phyloP scores from a whole-genome alignment of 2,329 filamentous ascomycete genomes.

The Penicillium sp. region DNA sequence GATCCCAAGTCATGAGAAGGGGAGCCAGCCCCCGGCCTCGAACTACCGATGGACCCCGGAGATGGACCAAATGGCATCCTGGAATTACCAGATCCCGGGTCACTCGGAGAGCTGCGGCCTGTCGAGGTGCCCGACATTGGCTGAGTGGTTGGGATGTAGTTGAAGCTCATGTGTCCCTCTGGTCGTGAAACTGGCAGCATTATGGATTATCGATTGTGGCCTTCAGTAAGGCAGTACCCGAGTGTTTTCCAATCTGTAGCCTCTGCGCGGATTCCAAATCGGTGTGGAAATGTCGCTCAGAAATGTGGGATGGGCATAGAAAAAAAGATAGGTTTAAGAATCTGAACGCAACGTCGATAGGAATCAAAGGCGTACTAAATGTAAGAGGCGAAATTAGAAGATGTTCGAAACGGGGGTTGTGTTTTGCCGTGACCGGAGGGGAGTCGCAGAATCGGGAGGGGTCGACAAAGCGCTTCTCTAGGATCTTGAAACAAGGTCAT shows the following conservation, averaged over 20 bases:
- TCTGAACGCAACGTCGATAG: neutral
- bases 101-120: slow-evolving; percentile 76
- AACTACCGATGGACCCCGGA: slow-evolving; percentile 54
- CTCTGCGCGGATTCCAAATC: slow-evolving; percentile 10
- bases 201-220: slow-evolving; percentile 68
- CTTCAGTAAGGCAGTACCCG: slow-evolving; percentile 19
- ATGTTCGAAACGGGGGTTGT: neutral
- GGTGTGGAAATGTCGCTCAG: neutral
- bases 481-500: neutral
- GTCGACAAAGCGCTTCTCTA: slow-evolving; percentile 17
- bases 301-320: slow-evolving; percentile 12
- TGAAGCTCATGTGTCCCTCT: slow-evolving; percentile 79
- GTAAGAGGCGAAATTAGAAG: slow-evolving; percentile 11
- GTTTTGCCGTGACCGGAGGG: slow-evolving; percentile 6
- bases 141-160: slow-evolving; percentile 71
- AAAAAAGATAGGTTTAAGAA: neutral
- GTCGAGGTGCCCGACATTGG: slow-evolving; percentile 77
- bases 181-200: slow-evolving; percentile 82
- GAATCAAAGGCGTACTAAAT: neutral
- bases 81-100: slow-evolving; percentile 63
- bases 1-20: slow-evolving; percentile 88
- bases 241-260: slow-evolving; percentile 13
- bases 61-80: slow-evolving; percentile 74
- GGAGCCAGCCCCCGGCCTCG: slow-evolving; percentile 86
- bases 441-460: slow-evolving; percentile 18